phyloP scores from a whole-genome alignment of 106 monocot genomes.

The Dendrobium nobile region DNA sequence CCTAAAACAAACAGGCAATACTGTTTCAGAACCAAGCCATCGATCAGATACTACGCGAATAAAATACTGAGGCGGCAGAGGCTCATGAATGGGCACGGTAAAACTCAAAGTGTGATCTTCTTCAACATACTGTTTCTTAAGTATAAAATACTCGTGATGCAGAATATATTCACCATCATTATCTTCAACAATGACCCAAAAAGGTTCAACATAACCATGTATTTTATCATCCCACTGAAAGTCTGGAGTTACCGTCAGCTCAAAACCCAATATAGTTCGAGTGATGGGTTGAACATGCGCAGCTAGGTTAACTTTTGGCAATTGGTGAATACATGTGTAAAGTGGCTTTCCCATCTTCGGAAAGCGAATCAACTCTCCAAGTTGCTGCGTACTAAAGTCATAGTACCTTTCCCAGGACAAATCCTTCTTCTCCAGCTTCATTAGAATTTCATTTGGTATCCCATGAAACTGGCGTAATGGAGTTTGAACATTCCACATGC shows the following conservation, averaged over 20 bases:
- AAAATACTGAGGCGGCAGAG: constrained; percentile 93
- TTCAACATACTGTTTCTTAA: constrained; percentile 94
- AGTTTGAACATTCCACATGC: constrained; percentile 95
- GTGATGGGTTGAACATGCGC: constrained; percentile 97
- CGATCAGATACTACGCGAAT: constrained; percentile 90
- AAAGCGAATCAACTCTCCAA: constrained; percentile 88
- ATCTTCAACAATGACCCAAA: constrained; percentile 99
- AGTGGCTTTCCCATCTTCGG: constrained; percentile 42
- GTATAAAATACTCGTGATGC: constrained; percentile 95
- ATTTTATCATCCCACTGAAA: constrained; percentile 92
- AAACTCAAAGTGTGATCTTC: constrained; percentile 93
- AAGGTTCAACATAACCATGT: constrained; percentile 97
- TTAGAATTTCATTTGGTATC: constrained; percentile 92
- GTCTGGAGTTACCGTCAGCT: constrained; percentile 92
- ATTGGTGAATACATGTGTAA: constrained; percentile 75
- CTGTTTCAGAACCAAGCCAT: constrained; percentile 95
- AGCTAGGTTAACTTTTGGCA: constrained; percentile 86
- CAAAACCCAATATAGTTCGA: constrained; percentile 79
- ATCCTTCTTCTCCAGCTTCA: constrained; percentile 96
- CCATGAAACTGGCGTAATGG: constrained; percentile 86
- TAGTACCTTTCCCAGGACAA: constrained; percentile 94
- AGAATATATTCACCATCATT: constrained; percentile 92
- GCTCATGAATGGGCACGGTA: constrained; percentile 92
- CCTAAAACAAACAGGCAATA: constrained; percentile 85
- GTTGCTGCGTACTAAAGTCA: constrained; percentile 34